Evolutionary conservation across 2,329 filamentous ascomycete genomes (phyloP), one percentile per base, ranked within the genome.

Genomic region (Fusarium nelsonii): DNA sequence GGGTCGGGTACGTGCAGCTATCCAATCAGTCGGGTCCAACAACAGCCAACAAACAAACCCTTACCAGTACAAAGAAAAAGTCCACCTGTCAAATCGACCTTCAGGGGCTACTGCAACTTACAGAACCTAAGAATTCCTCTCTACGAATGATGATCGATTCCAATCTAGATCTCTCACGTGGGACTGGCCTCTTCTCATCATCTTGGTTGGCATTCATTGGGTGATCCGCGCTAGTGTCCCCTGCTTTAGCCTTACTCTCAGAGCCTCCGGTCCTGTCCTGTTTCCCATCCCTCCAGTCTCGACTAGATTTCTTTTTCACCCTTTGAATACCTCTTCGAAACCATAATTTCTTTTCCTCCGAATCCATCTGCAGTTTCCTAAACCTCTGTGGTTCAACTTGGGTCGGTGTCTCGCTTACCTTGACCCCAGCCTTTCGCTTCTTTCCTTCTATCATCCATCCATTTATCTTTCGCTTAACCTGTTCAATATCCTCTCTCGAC

Each of bases 161-260:
- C 64, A 65, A 65, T 62, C 60, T 46, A 55, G 39, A 59, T 64
- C 55, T 48, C 59, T 65, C 65, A 44, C 65, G 40, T 61, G 65
- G 41, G 50, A 62, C 52, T 68, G 54, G 65, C 26, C 44, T 40
- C 57, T 39, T 34, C n/a, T 34, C 60, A 39, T 65, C 60, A 46
- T 40, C 46, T 60, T 37, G 26, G 45, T 54, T 23, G 37, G 30
- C 46, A 62, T 53, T 62, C 40, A 58, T 69, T 62, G 55, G 61
- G 40, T 46, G 51, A 46, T 44, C 43, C 6, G 33, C 55, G 46
- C 61, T 69, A 69, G 51, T 62, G 40, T 53, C 49, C 23, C 26
- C 32, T 51, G 30, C 44, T 49, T 46, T 41, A 56, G 44, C 40
- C 36, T 36, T 56, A 45, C 56, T 51, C 54, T 41, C 45, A 65